These are phyloP conservation scores for Ricinus communis DNA, from an alignment of 345 rosid species.

Conservation along the genomic window DNA sequence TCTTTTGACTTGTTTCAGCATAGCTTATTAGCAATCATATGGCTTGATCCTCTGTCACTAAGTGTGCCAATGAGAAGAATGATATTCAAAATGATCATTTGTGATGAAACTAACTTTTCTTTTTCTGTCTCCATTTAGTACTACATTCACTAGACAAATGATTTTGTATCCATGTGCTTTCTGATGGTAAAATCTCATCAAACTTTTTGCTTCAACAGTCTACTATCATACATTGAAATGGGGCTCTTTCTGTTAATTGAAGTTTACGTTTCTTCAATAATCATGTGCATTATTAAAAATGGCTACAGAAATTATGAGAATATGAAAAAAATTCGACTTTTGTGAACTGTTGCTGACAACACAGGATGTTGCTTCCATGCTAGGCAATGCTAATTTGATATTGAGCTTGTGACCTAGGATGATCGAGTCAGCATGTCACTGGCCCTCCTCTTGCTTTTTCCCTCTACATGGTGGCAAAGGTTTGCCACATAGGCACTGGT, in stretches of 20 bases:
- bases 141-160: constrained; percentile 4
- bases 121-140: constrained; percentile 17
- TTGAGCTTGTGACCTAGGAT: constrained; percentile 26
- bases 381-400: constrained; percentile 29
- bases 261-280: constrained; percentile 12
- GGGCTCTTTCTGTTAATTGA: background rate
- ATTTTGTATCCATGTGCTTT: constrained; percentile 9
- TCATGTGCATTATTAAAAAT: constrained; percentile 23
- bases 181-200: background rate
- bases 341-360: constrained; percentile 22
- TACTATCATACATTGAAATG: background rate
- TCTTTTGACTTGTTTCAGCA: background rate
- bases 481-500: constrained; percentile 88
- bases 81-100: too few relatives aligned
- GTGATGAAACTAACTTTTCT: constrained; percentile 16
- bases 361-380: constrained; percentile 9
- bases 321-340: background rate
- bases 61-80: constrained; percentile 9
- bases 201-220: too few relatives aligned
- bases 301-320: constrained; percentile 15
- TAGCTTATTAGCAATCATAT: too few relatives aligned
- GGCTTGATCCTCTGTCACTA: constrained; percentile 7
- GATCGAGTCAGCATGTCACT: constrained; percentile 69
- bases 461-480: constrained; percentile 77
- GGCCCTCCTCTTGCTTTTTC: constrained; percentile 43